phyloP scores from a whole-genome alignment of 495 filamentous ascomycete species.

The Jackrogersella minutella region DNA sequence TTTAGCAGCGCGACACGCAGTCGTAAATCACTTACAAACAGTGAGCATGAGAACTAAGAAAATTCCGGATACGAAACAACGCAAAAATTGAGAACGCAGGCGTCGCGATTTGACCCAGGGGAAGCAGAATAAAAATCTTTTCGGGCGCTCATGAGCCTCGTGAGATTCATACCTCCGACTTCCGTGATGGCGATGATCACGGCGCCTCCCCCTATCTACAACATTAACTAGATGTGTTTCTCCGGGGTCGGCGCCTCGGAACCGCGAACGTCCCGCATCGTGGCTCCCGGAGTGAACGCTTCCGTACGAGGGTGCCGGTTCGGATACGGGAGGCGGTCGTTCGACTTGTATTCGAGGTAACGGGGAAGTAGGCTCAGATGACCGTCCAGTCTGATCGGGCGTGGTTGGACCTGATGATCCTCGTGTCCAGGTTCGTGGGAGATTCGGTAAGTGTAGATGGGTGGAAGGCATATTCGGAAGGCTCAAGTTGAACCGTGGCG shows the following conservation, averaged over 20 bases:
- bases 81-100: constrained; percentile 63
- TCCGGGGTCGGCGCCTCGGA: constrained; percentile 48
- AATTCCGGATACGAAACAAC: constrained; percentile 63
- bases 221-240: constrained; percentile 47
- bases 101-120: constrained; percentile 62
- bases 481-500: constrained; percentile 48
- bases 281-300: not conserved
- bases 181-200: constrained; percentile 32
- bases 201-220: constrained; percentile 39
- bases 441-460: constrained; percentile 50
- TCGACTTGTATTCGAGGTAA: constrained; percentile 7
- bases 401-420: constrained; percentile 45
- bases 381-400: constrained; percentile 27
- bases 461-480: constrained; percentile 50
- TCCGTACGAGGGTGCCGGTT: constrained; percentile 26
- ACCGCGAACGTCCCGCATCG: constrained; percentile 32
- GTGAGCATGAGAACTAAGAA: constrained; percentile 63
- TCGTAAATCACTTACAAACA: constrained; percentile 60
- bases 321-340: constrained; percentile 20
- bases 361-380: constrained; percentile 1
- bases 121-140: constrained; percentile 59
- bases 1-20: not conserved
- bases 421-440: constrained; percentile 48
- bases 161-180: constrained; percentile 27
- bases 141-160: constrained; percentile 44